Evolutionary conservation across 768 basidiomycete genomes (phyloP).

Genomic region (Tylopilus vinaceipallidus): DNA sequence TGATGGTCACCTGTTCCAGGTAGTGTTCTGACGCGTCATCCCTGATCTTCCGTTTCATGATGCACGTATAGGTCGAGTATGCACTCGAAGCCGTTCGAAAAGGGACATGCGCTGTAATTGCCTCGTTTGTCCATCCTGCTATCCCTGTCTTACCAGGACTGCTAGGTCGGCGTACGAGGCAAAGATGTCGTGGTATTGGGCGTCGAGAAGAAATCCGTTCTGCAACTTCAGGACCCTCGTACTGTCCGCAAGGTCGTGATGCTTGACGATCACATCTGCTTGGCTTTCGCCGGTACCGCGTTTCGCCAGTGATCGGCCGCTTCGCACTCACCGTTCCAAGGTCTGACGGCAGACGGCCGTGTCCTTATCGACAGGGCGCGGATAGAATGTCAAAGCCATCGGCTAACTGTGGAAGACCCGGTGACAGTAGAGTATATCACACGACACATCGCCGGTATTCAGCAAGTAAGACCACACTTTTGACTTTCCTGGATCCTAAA

Average conservation of each 20-base stretch:
- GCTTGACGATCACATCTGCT: slow-evolving; percentile 96
- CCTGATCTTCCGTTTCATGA: slow-evolving; percentile 10
- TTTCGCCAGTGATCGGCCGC: neutral
- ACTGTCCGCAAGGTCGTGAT: slow-evolving; percentile 98
- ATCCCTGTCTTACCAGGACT: slow-evolving; percentile 4
- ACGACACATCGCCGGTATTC: slow-evolving; percentile 96
- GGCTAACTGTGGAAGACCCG: slow-evolving; percentile 96
- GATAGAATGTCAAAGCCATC: slow-evolving; percentile 96
- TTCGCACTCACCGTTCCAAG: slow-evolving; percentile 40
- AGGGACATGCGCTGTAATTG: slow-evolving; percentile 90
- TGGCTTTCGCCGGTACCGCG: slow-evolving; percentile 90
- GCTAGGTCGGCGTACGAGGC: slow-evolving; percentile 92
- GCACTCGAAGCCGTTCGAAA: slow-evolving; percentile 96
- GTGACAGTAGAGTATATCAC: slow-evolving; percentile 99
- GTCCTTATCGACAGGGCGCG: slow-evolving; percentile 98
- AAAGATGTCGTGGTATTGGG: slow-evolving; percentile 94
- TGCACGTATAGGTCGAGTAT: slow-evolving; percentile 83
- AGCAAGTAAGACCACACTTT: slow-evolving; percentile 68
- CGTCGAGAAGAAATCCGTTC: slow-evolving; percentile 97
- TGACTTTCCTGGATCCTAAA: neutral
- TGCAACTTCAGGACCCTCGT: slow-evolving; percentile 96
- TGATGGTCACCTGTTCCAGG: slow-evolving; percentile 98
- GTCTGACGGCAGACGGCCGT: slow-evolving; percentile 95
- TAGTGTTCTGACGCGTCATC: slow-evolving; percentile 37
- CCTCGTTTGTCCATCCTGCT: neutral